Base-by-base conservation (phyloP, 441 rosid genomes). In the Eruca vesicaria region DNA sequence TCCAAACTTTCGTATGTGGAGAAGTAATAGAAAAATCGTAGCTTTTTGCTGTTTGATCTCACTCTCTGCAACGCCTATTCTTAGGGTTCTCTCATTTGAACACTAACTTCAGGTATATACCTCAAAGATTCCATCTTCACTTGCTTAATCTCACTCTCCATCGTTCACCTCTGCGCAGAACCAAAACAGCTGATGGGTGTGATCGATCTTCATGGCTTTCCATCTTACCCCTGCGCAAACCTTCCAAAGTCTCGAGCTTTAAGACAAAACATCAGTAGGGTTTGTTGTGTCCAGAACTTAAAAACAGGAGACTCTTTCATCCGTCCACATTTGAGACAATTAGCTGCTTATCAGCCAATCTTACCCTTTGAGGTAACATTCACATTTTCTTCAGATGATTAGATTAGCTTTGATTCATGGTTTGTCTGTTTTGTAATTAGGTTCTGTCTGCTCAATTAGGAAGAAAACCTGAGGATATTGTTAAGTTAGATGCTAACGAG, bases 401-500 rank as follows among this genome's bases (percentile, higher is more conserved):
- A 0, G 33, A 23, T 72, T 55, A 20, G 38, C 29, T 56, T 55
- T 16, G 50, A 28, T 55, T 41, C 7, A 14, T 36, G 16, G 16
- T 26, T 4, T 35, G 48, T 41, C 35, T 63, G 74, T 67, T 19
- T 31, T 18, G 18, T 63, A 5, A 62, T 58, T 83, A 95, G 97
- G 94, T 95, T 60, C 79, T 91, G 84, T 95, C 97, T 21, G 87
- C 83, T 43, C 86, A 83, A 56, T 86, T 91, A 68, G 98, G 98
- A 80, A 87, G 97, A 83, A 90, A 89, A 71, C 97, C 95, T 35
- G 99, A 93, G 81, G 97, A 95, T 80, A 95, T 93, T 66, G 83
- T 95, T 69, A 95, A 95, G 77, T 77, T 95, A 79, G 99, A 93
- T 87, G 99, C 98, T 14, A 95, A 95, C 83, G 99, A 95, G 84